Base-by-base conservation (phyloP, 768 basidiomycete species). In the Mycena kentingensis region DNA sequence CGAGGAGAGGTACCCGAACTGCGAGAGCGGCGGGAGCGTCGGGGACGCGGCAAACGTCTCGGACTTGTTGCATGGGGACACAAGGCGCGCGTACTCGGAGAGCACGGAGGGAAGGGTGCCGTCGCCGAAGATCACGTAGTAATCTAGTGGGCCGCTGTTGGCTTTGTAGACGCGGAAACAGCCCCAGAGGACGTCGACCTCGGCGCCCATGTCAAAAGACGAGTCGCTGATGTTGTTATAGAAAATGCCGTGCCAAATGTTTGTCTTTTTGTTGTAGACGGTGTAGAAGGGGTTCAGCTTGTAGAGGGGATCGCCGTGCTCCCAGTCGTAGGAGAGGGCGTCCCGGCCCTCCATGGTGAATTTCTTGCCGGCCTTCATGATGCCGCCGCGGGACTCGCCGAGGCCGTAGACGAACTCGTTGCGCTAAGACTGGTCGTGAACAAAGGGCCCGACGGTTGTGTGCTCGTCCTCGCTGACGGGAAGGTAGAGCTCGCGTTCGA, bases 161-260 rank as follows among this genome's bases (percentile, higher is more conserved):
- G 54, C 58, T 22, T 49, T 60, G 43, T 60, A 60, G 15, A 43
- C 25, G 5, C 58, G 58, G 54, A 60, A 60, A 24, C 35, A 59
- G 11, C 58, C 58, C 58, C 58, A 60, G 21, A 60, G 41, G 13
- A 29, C 51, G 47, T 60, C 58, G 37, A 4, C 5, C 37, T 60
- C 58, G 27, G 58, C 29, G 18, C 58, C 58, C 52, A 24, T 13
- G 5, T 60, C 58, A 27, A 60, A 46, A 4, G 25, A 39, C 7
- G 58, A 60, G 38, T 55, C 54, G 37, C 54, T 60, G 46, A 60
- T 50, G 24, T 55, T 60, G 47, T 60, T 60, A 28, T 60, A 60
- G 39, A 55, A 60, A 15, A 60, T 60, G 2, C 58, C 58, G 16
- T 60, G 45, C 58, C 58, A 60, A 3, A 60, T 19, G 15, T 49